Conservation (phyloP, 331 rosid species). For the Spiraea crenata region DNA sequence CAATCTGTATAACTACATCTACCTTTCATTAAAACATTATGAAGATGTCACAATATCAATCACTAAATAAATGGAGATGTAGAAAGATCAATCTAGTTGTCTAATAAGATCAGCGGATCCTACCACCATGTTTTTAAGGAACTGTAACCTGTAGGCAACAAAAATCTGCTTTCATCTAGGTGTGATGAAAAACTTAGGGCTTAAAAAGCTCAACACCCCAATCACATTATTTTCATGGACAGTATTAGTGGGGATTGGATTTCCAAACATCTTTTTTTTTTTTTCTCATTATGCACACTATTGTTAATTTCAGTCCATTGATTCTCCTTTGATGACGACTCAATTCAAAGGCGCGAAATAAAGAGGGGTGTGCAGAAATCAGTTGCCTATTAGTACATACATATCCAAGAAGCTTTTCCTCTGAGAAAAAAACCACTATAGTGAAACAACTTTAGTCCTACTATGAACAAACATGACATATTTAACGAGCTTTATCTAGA, state of each 20-base stretch:
- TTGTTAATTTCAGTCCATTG: too few species aligned
- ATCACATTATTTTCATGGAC: background rate
- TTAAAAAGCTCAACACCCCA: background rate
- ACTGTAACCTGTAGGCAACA: background rate
- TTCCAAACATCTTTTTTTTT: too few species aligned
- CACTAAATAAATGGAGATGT: background rate
- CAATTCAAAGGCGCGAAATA: too few species aligned
- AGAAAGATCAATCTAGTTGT: background rate
- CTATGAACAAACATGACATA: too few species aligned
- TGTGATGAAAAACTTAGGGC: background rate
- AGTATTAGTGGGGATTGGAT: background rate
- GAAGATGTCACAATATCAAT: background rate
- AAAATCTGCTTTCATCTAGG: background rate
- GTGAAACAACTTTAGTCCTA: background rate
- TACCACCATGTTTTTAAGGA: background rate
- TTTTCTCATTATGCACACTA: too few species aligned
- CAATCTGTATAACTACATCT: background rate
- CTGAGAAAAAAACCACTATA: background rate
- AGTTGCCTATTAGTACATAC: too few species aligned
- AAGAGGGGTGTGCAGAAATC: too few species aligned
- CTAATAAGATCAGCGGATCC: background rate
- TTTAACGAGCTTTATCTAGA: background rate
- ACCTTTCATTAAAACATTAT: slow-evolving; percentile 8
- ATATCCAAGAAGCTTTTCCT: background rate
- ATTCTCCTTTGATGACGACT: too few species aligned